Base-by-base conservation (phyloP, 2,329 filamentous ascomycete genomes). In the Aspergillus ustus region DNA sequence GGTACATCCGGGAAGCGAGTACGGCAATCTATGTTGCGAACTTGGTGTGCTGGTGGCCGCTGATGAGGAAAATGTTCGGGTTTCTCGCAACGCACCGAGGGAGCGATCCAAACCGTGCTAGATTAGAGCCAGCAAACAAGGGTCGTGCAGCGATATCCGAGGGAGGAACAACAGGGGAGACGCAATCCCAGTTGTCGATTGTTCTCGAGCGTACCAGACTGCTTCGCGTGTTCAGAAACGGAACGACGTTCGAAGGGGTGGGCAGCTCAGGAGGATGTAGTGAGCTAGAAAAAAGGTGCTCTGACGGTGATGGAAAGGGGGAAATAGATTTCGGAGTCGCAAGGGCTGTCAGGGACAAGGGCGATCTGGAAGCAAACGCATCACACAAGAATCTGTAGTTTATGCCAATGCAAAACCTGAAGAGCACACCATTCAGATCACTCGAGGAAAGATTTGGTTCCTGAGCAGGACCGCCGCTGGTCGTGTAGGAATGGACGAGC, bases 11-110 rank as follows among this genome's bases (percentile, higher is more conserved):
- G 6, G 78, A 80, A 70, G 73, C 77, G 8, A 76, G 74, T 17
- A 75, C 75, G 1, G 73, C 75, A 20, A 72, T 80, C 11, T 77
- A 82, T 19, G 80, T 83, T 2, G 80, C 82, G 22, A 83, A 83
- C 49, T 67, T 83, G 3, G 70, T 71, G 60, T 73, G 72, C 43
- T 67, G 72, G 66, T 74, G 71, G 71, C 71, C 72, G 0, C 64
- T 73, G 0, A 60, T 73, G 17, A 67, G 72, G n/a, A 73, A 70
- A 31, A 7, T 73, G n/a, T 71, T 73, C 48, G 69, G 69, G 3
- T 59, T 73, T 28, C 72, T 66, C 22, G 65, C 68, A n/a, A 73
- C 72, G 50, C 66, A 69, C 37, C 68, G 67, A 45, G 70, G 67
- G 48, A 73, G 67, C 51, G 68, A 67, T 20, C 68, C 64, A 28